Evolutionary conservation across 805 yeast species (phyloP), one percentile per base, ranked within the genome.

Genomic region (Wickerhamiella vanderwaltii): DNA sequence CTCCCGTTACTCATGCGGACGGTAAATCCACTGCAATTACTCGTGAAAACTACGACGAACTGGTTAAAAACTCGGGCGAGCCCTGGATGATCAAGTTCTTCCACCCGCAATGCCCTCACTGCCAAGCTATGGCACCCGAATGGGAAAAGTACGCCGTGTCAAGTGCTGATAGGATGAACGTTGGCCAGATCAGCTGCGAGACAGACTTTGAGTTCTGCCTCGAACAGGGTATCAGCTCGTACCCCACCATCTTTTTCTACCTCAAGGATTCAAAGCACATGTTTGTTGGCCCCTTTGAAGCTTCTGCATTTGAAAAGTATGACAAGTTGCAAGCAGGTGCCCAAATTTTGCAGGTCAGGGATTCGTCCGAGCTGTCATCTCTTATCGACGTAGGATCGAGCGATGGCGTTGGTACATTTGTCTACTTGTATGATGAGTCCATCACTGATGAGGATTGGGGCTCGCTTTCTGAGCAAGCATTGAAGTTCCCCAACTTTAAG

Each of bases 111-210:
- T 65, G 68, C 49, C 60, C 62, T 13, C 66, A 63, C 49, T 66
- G 68, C 48, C 46, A 41, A 13, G 50, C 49, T 7, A 51, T 65
- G 56, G 59, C 52, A 7, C 60, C 63, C 9, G 60, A 57, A 12
- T 66, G 66, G 66, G 48, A 44, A 11, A 52, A 58, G 39, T 49
- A 61, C 38, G 68, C 69, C 4, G 39, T 39, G n/a, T 34, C 44
- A 31, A 20, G 33, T 20, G 29, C 28, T 33, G 60, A 60, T 19
- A 39, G 44, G 36, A 48, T 65, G 39, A 62, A 64, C 39, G 55
- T 65, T 9, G 70, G 64, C 13, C 64, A 61, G 24, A 61, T 65
- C 32, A 59, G 66, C 51, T 65, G 70, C 44, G 64, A 60, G 35
- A 48, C 37, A 18, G 51, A 62, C 35, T 35, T 46, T n/a, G 45